These are phyloP conservation scores for Cystobasidiopsis lactophilus DNA, from an alignment of 768 basidiomycete species.

Conservation along the genomic window DNA sequence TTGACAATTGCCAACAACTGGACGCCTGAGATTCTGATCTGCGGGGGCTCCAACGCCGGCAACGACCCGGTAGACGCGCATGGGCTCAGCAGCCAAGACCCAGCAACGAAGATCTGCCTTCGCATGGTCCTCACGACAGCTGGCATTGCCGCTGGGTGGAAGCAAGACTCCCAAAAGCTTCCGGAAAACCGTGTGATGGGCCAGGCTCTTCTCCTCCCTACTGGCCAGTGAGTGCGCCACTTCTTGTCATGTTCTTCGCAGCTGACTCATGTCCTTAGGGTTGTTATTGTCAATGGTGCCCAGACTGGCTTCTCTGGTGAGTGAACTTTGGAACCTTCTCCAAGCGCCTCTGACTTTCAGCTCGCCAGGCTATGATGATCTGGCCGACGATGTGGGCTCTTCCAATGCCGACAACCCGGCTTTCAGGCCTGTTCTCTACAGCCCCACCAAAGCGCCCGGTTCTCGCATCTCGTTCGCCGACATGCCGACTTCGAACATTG, in stretches of 20 bases:
- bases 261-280: too few species aligned
- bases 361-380: slow-evolving; percentile 8
- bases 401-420: slow-evolving; percentile 39
- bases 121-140: slow-evolving; percentile 24
- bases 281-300: slow-evolving; percentile 17
- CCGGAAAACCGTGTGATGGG: slow-evolving; percentile 23
- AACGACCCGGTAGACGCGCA: too few species aligned
- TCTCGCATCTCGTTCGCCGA: slow-evolving; percentile 30
- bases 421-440: slow-evolving; percentile 37
- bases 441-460: too few species aligned
- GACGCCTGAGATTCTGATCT: too few species aligned
- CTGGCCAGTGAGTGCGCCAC: too few species aligned
- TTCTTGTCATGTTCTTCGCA: too few species aligned
- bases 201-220: slow-evolving; percentile 25
- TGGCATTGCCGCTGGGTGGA: slow-evolving; percentile 23
- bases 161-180: slow-evolving; percentile 24
- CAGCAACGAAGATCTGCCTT: too few species aligned
- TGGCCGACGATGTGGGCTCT: slow-evolving; percentile 25
- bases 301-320: slow-evolving; percentile 7
- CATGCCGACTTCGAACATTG: too few species aligned
- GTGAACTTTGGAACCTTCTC: too few species aligned
- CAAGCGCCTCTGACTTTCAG: too few species aligned
- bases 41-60: too few species aligned
- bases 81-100: too few species aligned
- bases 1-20: slow-evolving; percentile 76